Evolutionary conservation across 2,329 filamentous ascomycete genomes (phyloP), one percentile per base, ranked within the genome.

Genomic region (Botrytis tulipae): DNA sequence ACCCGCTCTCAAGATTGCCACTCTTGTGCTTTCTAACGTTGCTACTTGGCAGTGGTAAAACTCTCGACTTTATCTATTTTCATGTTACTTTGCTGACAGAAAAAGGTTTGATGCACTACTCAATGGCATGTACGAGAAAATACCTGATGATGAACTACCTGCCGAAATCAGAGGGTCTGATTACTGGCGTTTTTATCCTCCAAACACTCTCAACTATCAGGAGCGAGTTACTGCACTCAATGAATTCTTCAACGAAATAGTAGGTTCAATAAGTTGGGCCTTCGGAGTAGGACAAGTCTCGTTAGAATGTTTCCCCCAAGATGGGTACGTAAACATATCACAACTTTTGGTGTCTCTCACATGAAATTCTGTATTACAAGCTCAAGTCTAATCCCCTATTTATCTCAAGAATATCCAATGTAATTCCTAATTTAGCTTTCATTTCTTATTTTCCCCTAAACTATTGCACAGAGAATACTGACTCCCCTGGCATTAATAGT

Each of bases 91-190:
- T 67, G 20, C 46, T 67, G 25, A 67, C 32, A 25, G 25, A 37
- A 16, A 18, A 51, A 67, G 63, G 63, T 67, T 67, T 32, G 32
- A 67, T 51, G 32, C 44, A n/a, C 32, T 67, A 51, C 10, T 67
- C 14, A n/a, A 67, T 51, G 63, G 44, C 32, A 25, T 2, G 10
- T 67, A 67, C 48, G 22, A 67, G n/a, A 18, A 51, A 51, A 37
- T 67, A 67, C 32, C 29, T n/a, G 44, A 67, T 6, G 16, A n/a
- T 9, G 32, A 51, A n/a, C 14, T 67, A 51, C 32, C 44, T 10
- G 32, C 25, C 0, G 3, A 37, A 10, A 18, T 51, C 22, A 25
- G 37, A 37, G 6, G 6, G 25, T 25, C 7, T 20, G 37, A n/a
- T 14, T 25, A n/a, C 22, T 51, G 29, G 32, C 44, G 63, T 10